These are phyloP conservation scores for Skeletonema potamos DNA, from an alignment of 108 stramenopile genomes.

Conservation along the genomic window DNA sequence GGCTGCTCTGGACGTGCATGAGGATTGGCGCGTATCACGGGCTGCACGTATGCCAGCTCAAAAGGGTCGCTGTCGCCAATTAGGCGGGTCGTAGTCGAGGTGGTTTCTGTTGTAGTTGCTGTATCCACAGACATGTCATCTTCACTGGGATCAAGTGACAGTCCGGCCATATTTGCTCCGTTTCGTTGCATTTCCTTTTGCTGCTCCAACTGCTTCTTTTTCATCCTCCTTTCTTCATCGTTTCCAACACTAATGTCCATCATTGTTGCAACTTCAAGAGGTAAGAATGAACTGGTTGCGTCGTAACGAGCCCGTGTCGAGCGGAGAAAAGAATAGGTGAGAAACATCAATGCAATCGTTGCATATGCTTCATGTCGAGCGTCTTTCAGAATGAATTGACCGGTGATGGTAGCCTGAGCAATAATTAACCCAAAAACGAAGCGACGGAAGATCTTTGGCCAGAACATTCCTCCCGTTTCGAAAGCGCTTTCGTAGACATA, in stretches of 20 bases:
- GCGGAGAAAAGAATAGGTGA: slow-evolving; percentile 82
- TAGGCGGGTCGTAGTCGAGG: neutral
- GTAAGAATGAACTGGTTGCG: slow-evolving; percentile 78
- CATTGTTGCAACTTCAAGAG: slow-evolving; percentile 87
- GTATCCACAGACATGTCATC: slow-evolving; percentile 57
- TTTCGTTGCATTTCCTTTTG: slow-evolving; percentile 6
- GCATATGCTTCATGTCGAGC: slow-evolving; percentile 87
- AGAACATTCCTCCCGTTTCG: slow-evolving; percentile 93
- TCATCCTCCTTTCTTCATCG: slow-evolving; percentile 58
- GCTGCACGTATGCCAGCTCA: slow-evolving; percentile 82
- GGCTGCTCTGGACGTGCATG: slow-evolving; percentile 86
- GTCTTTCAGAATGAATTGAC: slow-evolving; percentile 89
- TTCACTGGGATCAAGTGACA: slow-evolving; percentile 17
- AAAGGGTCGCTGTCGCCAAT: slow-evolving; percentile 79
- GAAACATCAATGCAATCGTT: slow-evolving; percentile 86
- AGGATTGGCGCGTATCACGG: slow-evolving; percentile 76
- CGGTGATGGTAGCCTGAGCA: slow-evolving; percentile 90
- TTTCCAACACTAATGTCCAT: slow-evolving; percentile 86
- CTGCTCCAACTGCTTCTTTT: slow-evolving; percentile 10
- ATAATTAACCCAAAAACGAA: slow-evolving; percentile 89
- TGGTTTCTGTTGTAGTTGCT: neutral
- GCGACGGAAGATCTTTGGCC: slow-evolving; percentile 91
- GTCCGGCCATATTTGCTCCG: neutral
- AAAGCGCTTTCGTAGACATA: slow-evolving; percentile 91
- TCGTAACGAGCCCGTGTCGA: slow-evolving; percentile 86